These are phyloP conservation scores for Termitomyces eurrhizus DNA, from an alignment of 768 basidiomycete genomes.

Conservation along the genomic window DNA sequence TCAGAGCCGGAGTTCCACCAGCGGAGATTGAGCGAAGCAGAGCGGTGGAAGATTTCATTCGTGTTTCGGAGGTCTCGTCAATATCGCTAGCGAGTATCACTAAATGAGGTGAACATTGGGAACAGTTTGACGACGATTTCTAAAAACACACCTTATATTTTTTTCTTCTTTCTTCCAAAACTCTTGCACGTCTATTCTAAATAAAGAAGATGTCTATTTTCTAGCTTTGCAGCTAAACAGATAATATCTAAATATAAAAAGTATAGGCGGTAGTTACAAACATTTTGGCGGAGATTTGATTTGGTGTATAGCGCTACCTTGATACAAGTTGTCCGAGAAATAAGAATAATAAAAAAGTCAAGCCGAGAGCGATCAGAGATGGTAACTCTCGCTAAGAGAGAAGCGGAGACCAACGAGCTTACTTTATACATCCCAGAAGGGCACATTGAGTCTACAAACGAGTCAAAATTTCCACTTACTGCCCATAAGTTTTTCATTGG, in stretches of 20 bases:
- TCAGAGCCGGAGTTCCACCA: not conserved
- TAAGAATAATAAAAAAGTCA: constrained; percentile 13
- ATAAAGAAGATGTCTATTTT: too few relatives aligned
- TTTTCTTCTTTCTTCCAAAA: too few relatives aligned
- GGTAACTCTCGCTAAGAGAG: constrained; percentile 16
- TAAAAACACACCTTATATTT: too few relatives aligned
- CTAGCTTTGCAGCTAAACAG: too few relatives aligned
- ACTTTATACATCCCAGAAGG: constrained; percentile 27
- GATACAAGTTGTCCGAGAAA: constrained; percentile 19
- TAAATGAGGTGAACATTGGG: too few relatives aligned
- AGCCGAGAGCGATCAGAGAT: constrained; percentile 15
- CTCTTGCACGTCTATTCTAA: too few relatives aligned
- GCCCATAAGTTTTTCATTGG: constrained; percentile 6
- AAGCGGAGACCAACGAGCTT: constrained; percentile 12
- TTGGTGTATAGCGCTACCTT: constrained; percentile 28
- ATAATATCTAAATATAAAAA: too few relatives aligned
- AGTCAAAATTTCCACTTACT: not conserved
- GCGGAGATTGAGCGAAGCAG: not conserved
- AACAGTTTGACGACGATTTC: too few relatives aligned
- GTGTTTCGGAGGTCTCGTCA: not conserved
- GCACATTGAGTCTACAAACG: not conserved
- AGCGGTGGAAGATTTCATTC: not conserved
- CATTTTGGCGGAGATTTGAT: too few relatives aligned
- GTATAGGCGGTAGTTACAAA: too few relatives aligned
- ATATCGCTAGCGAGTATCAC: too few relatives aligned